Conservation (phyloP, 352 stramenopile genomes). For the Achlya hypogyna region DNA sequence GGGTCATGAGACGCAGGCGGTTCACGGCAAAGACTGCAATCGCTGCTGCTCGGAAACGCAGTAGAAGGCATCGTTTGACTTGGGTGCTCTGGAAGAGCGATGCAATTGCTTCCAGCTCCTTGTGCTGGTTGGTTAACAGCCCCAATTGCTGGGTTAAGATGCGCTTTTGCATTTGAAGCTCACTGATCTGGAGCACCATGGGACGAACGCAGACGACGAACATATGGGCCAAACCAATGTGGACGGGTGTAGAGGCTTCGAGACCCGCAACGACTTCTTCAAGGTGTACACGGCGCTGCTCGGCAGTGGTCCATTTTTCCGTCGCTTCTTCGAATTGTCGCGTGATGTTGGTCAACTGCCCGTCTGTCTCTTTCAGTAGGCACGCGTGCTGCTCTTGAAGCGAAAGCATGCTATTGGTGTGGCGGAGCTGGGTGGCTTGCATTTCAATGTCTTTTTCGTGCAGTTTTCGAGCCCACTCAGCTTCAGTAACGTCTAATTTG, state of each 20-base stretch:
- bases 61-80: not conserved
- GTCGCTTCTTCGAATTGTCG: conserved; percentile 27
- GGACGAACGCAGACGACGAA: conserved; percentile 51
- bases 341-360: conserved; percentile 28
- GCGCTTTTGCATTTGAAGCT: conserved; percentile 51
- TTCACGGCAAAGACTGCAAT: conserved; percentile 65
- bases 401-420: conserved; percentile 30
- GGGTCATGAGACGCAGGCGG: conserved; percentile 24
- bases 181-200: conserved; percentile 56
- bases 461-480: conserved; percentile 29
- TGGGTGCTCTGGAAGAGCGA: conserved; percentile 13
- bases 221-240: conserved; percentile 38
- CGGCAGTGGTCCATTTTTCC: conserved; percentile 9
- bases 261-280: conserved; percentile 27
- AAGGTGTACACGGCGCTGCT: conserved; percentile 24
- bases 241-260: conserved; percentile 37
- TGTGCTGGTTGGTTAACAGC: conserved; percentile 32
- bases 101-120: conserved; percentile 35
- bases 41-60: conserved; percentile 39
- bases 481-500: conserved; percentile 8
- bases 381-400: conserved; percentile 33
- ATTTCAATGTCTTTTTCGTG: conserved; percentile 37
- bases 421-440: conserved; percentile 27
- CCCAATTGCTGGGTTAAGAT: conserved; percentile 39
- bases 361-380: conserved; percentile 28